Percentiles rank a stretch among this genome's conserved stretches.
phyloP scores from a whole-genome alignment of 179 eudicot species.

The Spinacia oleracea region DNA sequence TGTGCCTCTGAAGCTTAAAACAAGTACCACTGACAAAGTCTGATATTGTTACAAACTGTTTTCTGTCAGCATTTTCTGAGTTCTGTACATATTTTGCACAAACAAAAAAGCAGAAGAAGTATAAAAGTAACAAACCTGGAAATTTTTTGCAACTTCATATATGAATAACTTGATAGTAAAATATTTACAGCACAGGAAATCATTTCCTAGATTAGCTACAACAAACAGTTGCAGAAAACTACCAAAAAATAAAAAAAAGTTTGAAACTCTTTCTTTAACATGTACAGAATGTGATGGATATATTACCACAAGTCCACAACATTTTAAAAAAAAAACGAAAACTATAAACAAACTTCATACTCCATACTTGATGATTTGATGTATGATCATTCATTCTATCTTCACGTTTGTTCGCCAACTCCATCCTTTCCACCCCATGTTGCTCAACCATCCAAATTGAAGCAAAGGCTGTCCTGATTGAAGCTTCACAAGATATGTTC shows the following conservation, averaged over 20 bases:
- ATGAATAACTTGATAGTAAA: constrained; percentile 3
- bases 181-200: background rate
- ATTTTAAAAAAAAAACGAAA: no score
- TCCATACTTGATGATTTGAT: background rate
- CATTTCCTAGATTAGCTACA: background rate
- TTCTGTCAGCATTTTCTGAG: background rate
- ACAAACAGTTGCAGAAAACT: constrained; percentile 5
- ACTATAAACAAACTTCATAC: background rate
- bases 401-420: constrained; percentile 25
- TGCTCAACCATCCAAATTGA: constrained; percentile 73
- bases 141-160: background rate
- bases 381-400: constrained; percentile 18
- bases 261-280: background rate
- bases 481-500: constrained; percentile 70
- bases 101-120: no score
- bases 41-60: no score
- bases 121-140: background rate
- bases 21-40: no score
- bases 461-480: constrained; percentile 47
- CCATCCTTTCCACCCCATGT: constrained; percentile 69
- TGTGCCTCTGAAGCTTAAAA: no score
- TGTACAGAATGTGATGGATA: constrained; percentile 11
- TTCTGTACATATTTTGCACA: background rate
- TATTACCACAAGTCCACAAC: no score
- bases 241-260: background rate